phyloP scores from a whole-genome alignment of 2,329 filamentous ascomycete species.

The Colletotrichum phormii region DNA sequence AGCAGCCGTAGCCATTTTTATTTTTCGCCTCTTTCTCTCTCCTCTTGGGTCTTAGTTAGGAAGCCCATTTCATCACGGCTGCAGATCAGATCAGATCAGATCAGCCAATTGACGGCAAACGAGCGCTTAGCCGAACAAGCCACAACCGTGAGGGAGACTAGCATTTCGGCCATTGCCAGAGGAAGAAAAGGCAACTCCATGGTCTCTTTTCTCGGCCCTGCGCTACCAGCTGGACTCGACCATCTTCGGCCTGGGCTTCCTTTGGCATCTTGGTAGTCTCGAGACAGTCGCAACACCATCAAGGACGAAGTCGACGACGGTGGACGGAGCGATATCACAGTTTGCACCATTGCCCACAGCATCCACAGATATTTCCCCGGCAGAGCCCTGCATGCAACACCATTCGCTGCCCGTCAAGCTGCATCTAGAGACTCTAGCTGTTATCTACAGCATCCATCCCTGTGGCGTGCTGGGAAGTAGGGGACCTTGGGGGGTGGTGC shows the following conservation, averaged over 20 bases:
- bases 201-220: slow-evolving; percentile 10
- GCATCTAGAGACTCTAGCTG: slow-evolving; percentile 23
- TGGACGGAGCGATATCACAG: slow-evolving; percentile 1
- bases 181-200: slow-evolving; percentile 11
- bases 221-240: slow-evolving; percentile 5
- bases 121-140: slow-evolving; percentile 30
- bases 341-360: slow-evolving; percentile 20
- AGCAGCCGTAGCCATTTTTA: not conserved
- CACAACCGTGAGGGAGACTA: slow-evolving; percentile 16
- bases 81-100: slow-evolving; percentile 32
- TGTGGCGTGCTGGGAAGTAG: not conserved
- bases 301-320: not conserved
- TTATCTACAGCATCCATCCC: slow-evolving; percentile 21
- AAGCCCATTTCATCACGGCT: slow-evolving; percentile 19
- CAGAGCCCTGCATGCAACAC: slow-evolving; percentile 26
- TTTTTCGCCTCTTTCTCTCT: not conserved
- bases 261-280: slow-evolving; percentile 29
- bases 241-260: slow-evolving; percentile 16
- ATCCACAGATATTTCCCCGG: slow-evolving; percentile 14
- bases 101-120: slow-evolving; percentile 23
- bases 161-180: slow-evolving; percentile 20
- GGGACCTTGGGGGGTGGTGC: not conserved
- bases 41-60: slow-evolving; percentile 7
- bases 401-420: slow-evolving; percentile 22
- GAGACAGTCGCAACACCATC: slow-evolving; percentile 8